A percentile compares a stretch with the other conserved stretches of the same genome.
These are phyloP conservation scores for Phytophthora sojae DNA, from an alignment of 352 stramenopile genomes.

Conservation along the genomic window DNA sequence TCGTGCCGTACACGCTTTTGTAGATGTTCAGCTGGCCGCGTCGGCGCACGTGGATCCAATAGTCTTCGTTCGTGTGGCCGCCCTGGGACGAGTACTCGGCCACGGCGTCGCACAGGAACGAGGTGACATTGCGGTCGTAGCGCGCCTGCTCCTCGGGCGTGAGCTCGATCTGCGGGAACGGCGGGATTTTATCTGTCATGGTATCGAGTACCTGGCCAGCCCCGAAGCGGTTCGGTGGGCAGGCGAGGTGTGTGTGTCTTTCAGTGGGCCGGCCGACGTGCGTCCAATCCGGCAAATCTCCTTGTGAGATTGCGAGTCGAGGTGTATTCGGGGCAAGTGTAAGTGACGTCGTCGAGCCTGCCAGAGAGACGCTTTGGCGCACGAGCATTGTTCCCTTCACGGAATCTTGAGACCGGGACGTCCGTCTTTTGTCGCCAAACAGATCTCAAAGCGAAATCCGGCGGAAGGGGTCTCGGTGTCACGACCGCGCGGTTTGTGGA, in stretches of 20 bases:
- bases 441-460: constrained; percentile 41
- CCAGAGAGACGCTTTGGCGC: constrained; percentile 30
- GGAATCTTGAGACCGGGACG: constrained; percentile 38
- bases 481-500: constrained; percentile 31
- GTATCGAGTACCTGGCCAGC: not conserved
- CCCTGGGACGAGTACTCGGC: constrained; percentile 44
- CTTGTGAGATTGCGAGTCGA: constrained; percentile 35
- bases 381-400: constrained; percentile 25
- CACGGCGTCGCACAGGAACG: constrained; percentile 49
- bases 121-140: constrained; percentile 48
- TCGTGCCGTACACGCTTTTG: constrained; percentile 52
- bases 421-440: constrained; percentile 40
- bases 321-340: constrained; percentile 16
- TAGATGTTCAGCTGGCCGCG: constrained; percentile 53
- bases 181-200: constrained; percentile 41
- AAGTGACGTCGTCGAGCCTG: constrained; percentile 20
- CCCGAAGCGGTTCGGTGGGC: constrained; percentile 2
- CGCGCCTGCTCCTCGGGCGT: constrained; percentile 41
- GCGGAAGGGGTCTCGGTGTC: constrained; percentile 19
- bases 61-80: constrained; percentile 42
- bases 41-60: constrained; percentile 52
- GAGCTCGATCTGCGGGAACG: constrained; percentile 48
- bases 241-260: constrained; percentile 1
- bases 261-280: constrained; percentile 13
- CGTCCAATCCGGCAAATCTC: constrained; percentile 35